These are phyloP conservation scores for Cryomyces minteri DNA, from an alignment of 495 filamentous ascomycete species.

Conservation along the genomic window DNA sequence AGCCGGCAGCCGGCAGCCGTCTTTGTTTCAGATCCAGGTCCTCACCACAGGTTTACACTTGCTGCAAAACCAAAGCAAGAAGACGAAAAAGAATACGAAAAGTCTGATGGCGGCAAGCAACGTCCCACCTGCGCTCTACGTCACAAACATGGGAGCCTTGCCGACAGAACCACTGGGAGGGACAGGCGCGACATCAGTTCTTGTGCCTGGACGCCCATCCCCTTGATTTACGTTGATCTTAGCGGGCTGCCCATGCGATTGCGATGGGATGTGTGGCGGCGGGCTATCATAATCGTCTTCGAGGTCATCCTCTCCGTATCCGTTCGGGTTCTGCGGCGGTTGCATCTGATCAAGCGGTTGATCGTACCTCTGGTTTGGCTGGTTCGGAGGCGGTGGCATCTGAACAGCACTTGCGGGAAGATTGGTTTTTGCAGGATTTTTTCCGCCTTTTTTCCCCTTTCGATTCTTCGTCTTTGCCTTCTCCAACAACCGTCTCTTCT, in stretches of 20 bases:
- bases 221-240: not conserved
- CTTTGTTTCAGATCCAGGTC: too few relatives aligned
- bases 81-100: not conserved
- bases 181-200: too few relatives aligned
- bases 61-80: not conserved
- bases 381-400: not conserved
- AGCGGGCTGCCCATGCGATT: not conserved
- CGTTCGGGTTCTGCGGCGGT: not conserved
- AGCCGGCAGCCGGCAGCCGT: too few relatives aligned
- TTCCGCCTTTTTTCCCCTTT: slow-evolving; percentile 57
- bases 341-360: not conserved
- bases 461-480: slow-evolving; percentile 91
- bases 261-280: not conserved
- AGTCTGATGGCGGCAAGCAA: not conserved
- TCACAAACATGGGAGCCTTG: too few relatives aligned
- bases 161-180: too few relatives aligned
- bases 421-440: slow-evolving; percentile 27
- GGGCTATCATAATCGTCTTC: not conserved
- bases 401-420: not conserved
- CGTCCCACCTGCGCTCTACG: not conserved
- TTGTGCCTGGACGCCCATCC: not conserved
- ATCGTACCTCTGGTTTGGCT: not conserved
- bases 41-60: too few relatives aligned
- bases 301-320: not conserved
- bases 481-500: slow-evolving; percentile 71